A percentile compares a stretch with the other conserved stretches of the same genome.
phyloP scores from a whole-genome alignment of 306 rosid genomes.

The Hippophae tibetana region DNA sequence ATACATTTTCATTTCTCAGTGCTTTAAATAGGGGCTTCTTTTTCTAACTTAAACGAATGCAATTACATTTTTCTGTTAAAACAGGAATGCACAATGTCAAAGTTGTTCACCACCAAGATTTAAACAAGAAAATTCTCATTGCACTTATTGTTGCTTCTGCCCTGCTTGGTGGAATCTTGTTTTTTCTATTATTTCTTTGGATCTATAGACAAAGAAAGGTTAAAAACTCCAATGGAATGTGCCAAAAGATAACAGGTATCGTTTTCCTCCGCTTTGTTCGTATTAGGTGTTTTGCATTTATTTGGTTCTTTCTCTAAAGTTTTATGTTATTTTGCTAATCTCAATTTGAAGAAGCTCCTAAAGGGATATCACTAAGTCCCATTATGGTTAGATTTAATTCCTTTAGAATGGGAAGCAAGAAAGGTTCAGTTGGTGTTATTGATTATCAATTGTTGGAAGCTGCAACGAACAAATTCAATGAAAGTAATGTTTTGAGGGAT shows the following conservation, averaged over 20 bases:
- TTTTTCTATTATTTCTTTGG: slow-evolving; percentile 46
- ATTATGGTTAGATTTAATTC: slow-evolving; percentile 42
- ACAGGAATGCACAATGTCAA: slow-evolving; percentile 44
- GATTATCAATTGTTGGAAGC: slow-evolving; percentile 61
- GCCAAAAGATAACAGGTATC: slow-evolving; percentile 42
- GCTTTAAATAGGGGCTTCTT: background rate
- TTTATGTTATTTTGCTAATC: slow-evolving; percentile 1
- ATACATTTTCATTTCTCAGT: background rate
- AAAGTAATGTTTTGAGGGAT: slow-evolving; percentile 49
- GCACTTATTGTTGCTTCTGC: slow-evolving; percentile 60
- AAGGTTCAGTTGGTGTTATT: slow-evolving; percentile 52
- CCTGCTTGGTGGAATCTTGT: slow-evolving; percentile 54
- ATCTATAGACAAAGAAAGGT: slow-evolving; percentile 31
- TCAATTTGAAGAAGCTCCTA: slow-evolving; percentile 42
- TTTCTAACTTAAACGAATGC: background rate
- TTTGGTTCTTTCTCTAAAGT: slow-evolving; percentile 5
- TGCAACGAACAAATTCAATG: slow-evolving; percentile 61
- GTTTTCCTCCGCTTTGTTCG: too few species aligned
- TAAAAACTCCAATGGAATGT: slow-evolving; percentile 26
- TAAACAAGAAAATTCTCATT: slow-evolving; percentile 58
- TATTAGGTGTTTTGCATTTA: too few species aligned
- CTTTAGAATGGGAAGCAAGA: slow-evolving; percentile 51
- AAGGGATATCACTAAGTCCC: slow-evolving; percentile 32
- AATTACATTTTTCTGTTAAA: slow-evolving; percentile 5
- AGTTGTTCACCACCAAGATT: slow-evolving; percentile 53